Percentiles rank a stretch among this genome's conserved stretches.
phyloP scores from a whole-genome alignment of 257 asterid species.

The Capsicum pubescens region DNA sequence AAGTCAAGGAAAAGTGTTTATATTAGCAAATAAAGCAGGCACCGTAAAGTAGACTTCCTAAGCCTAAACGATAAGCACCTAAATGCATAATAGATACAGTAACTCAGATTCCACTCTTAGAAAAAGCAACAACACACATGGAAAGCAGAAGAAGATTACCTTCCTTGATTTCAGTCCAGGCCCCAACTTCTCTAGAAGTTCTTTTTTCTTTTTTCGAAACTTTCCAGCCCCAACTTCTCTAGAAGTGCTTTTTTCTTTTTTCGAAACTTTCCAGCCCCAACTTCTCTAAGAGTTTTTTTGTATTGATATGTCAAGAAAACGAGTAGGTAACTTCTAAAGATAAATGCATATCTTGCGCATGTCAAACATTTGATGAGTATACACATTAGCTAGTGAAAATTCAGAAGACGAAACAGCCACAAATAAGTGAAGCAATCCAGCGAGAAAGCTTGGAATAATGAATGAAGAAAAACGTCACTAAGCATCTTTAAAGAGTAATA shows the following conservation, averaged over 20 bases:
- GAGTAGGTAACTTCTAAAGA: not conserved
- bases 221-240: not conserved
- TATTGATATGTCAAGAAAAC: not conserved
- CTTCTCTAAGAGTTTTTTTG: constrained; percentile 1
- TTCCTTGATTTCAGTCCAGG: not conserved
- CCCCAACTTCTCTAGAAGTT: not conserved
- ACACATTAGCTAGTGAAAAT: not conserved
- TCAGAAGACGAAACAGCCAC: not conserved
- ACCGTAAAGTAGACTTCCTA: not conserved
- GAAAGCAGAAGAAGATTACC: not conserved
- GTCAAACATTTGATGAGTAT: constrained; percentile 2
- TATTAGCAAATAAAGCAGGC: not conserved
- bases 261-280: not conserved
- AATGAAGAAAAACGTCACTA: not conserved
- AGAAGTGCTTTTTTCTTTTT: constrained; percentile 9
- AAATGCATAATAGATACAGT: not conserved
- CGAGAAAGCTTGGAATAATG: not conserved
- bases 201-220: too few species aligned
- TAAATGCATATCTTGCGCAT: not conserved
- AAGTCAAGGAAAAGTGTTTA: not conserved
- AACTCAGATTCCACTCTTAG: not conserved
- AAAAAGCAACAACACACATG: not conserved
- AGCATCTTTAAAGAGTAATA: not conserved
- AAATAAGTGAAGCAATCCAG: not conserved
- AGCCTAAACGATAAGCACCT: not conserved